phyloP scores from a whole-genome alignment of 164 flowering plant species.

The Liriodendron chinense region DNA sequence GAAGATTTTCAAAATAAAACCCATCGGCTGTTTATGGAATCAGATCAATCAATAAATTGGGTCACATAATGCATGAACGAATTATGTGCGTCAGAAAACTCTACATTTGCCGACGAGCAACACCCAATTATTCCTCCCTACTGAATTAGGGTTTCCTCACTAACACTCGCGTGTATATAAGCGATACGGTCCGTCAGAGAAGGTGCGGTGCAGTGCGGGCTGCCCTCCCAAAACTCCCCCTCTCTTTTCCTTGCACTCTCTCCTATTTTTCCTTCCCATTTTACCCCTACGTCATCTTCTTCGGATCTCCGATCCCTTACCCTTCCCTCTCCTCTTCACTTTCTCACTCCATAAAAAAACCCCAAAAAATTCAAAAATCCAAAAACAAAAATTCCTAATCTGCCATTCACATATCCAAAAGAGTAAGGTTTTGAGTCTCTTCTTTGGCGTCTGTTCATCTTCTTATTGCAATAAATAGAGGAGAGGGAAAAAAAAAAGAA shows the following conservation, averaged over 20 bases:
- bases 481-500: constrained; percentile 33
- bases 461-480: constrained; percentile 22
- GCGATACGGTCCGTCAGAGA: neutral
- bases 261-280: constrained; percentile 23
- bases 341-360: neutral
- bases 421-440: neutral
- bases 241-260: neutral
- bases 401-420: neutral
- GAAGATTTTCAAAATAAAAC: too few relatives aligned
- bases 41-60: too few relatives aligned
- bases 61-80: too few relatives aligned
- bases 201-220: constrained; percentile 43
- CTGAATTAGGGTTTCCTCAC: constrained; percentile 14
- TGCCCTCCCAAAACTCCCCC: constrained; percentile 26
- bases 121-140: neutral
- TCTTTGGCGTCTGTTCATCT: neutral
- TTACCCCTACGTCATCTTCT: neutral
- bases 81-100: too few relatives aligned
- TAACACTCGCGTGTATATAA: constrained; percentile 10
- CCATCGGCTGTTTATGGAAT: too few relatives aligned
- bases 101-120: too few relatives aligned
- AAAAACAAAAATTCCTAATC: neutral
- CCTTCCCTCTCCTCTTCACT: constrained; percentile 9
- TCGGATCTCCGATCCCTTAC: neutral
- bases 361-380: neutral